Evolutionary conservation across 306 rosid genomes (phyloP), one percentile per base, ranked within the genome.

Genomic region (Geum urbanum): DNA sequence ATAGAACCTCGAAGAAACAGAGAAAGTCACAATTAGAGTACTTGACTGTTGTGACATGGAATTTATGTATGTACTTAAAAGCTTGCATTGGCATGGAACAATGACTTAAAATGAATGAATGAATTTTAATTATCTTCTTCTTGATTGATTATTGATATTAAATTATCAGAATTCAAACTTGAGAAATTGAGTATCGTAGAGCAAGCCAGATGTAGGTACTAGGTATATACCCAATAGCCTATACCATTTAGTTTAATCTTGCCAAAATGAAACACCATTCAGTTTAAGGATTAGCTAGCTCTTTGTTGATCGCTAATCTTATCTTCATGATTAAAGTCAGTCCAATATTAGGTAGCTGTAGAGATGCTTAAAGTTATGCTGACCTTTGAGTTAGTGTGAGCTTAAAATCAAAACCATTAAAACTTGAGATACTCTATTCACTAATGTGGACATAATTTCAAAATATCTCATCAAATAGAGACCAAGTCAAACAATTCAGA

Each of bases 401-500:
- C 73, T 59, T 54, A 43, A 27, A 37, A 48, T 50, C 24, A 39
- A 37, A 15, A 32, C 37, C 37, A 32, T 32, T 32, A 32, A 10
- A 18, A 62, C 45, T 62, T 14, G 45, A 44, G 19, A 76, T 15
- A 35, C 12, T 14, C 50, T 41, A 8, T 3, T 12, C 12, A 18
- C 27, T 16, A 7, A 15, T 40, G 67, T 57, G 65, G 32, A 51
- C 55, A 67, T 14, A 27, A 54, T 19, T 39, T 44, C 13, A 47
- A 53, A 46, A 24, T 5, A 55, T 43, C 68, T 37, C 18, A 35
- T 20, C 55, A 9, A 72, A 37, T 13, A 46, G 45, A 54, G 35
- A 60, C 54, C 54, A 57, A 53, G 49, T 46, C 47, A 20, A 46
- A 39, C 61, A 45, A 35, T 59, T 46, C 46, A 70, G 51, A 45